A percentile compares a stretch with the other conserved stretches of the same genome.
Conservation (phyloP, 139 green algal species). For the Yamagishiella unicocca region DNA sequence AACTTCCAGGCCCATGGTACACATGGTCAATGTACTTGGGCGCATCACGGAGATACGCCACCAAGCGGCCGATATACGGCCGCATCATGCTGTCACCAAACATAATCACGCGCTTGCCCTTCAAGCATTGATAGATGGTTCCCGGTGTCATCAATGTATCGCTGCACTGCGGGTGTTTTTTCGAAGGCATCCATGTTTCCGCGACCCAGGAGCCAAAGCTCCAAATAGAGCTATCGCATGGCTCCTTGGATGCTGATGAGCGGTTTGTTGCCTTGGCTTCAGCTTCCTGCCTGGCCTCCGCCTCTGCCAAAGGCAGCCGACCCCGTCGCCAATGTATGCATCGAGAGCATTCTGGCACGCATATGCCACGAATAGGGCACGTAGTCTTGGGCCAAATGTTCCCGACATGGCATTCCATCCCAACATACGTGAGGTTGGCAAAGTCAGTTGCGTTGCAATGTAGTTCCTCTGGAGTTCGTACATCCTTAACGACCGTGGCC, state of each 20-base stretch:
- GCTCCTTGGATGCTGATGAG: too few species aligned
- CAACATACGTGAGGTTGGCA: too few species aligned
- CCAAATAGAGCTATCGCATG: constrained; percentile 2
- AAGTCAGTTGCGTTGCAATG: too few species aligned
- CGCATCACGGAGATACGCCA: neutral
- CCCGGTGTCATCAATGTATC: neutral
- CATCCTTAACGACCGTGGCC: too few species aligned
- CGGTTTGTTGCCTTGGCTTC: too few species aligned
- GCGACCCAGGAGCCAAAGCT: neutral
- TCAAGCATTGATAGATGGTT: neutral
- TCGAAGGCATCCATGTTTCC: too few species aligned
- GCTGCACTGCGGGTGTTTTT: constrained; percentile 6
- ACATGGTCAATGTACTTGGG: neutral
- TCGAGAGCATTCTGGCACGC: neutral
- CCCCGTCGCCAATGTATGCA: neutral
- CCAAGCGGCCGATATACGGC: neutral
- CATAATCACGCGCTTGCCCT: neutral
- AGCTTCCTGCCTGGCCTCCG: too few species aligned
- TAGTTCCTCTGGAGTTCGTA: too few species aligned
- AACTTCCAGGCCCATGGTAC: neutral
- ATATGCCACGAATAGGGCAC: neutral
- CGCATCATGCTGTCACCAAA: constrained; percentile 26
- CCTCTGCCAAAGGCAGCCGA: neutral
- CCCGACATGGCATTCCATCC: neutral
- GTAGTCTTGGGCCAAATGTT: neutral